Evolutionary conservation across 2,329 filamentous ascomycete species (phyloP).

Genomic region (Drechmeria coniospora): DNA sequence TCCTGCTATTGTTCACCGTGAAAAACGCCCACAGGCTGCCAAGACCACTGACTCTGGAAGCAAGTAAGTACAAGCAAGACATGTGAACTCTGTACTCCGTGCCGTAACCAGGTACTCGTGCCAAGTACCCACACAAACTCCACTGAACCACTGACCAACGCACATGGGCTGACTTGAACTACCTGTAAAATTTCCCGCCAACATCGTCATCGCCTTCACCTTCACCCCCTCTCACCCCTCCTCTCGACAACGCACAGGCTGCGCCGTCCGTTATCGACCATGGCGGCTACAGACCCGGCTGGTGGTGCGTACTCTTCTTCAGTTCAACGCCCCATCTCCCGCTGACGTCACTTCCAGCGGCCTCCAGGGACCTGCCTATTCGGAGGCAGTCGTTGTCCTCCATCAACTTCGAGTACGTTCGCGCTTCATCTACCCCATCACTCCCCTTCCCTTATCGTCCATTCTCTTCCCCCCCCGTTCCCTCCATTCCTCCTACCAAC

Average conservation of each 20-base stretch:
- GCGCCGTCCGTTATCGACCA: neutral
- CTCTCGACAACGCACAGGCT: neutral
- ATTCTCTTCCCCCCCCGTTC: no score
- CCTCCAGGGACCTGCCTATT: constrained; percentile 2
- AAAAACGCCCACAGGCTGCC: no score
- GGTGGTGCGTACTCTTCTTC: constrained; percentile 1
- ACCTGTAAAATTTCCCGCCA: no score
- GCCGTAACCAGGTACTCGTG: no score
- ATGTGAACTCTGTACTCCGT: no score
- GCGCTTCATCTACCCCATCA: neutral
- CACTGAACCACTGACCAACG: no score
- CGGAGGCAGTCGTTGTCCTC: constrained; percentile 5
- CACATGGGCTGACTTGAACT: no score
- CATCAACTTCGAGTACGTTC: constrained; percentile 13
- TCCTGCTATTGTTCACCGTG: no score
- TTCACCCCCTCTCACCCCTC: neutral
- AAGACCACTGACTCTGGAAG: no score
- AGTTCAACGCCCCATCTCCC: neutral
- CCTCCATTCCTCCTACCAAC: no score
- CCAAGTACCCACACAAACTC: no score
- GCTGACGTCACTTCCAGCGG: neutral
- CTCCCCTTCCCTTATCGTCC: neutral
- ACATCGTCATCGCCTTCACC: neutral
- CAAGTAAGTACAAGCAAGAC: no score
- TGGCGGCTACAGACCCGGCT: constrained; percentile 1